Conservation (phyloP, 306 rosid species). For the Prunus padus region DNA sequence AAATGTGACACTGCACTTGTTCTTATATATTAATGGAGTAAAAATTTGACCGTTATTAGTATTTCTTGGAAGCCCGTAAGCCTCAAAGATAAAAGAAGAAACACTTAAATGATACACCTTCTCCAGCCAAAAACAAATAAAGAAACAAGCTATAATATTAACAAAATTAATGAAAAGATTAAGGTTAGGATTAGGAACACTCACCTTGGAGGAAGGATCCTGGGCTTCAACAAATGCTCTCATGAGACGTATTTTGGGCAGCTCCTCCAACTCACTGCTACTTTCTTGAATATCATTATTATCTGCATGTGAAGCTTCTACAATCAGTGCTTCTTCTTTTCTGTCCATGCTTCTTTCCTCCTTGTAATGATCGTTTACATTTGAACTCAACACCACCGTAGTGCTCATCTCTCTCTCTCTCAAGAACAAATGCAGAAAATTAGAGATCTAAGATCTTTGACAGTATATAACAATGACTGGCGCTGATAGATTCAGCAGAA, state of each 20-base stretch:
- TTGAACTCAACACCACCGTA: not conserved
- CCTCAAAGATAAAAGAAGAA: not conserved
- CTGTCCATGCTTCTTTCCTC: not conserved
- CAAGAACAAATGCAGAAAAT: not conserved
- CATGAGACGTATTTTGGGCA: conserved; percentile 17
- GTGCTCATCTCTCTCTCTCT: not conserved
- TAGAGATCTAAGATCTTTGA: too few species aligned
- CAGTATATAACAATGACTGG: too few species aligned
- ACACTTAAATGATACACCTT: not conserved
- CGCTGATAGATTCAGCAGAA: too few species aligned
- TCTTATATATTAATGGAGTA: too few species aligned
- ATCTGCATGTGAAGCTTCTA: not conserved
- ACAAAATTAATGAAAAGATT: not conserved
- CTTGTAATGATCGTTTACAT: too few species aligned
- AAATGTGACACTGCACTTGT: not conserved
- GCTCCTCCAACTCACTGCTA: conserved; percentile 6
- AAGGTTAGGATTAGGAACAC: not conserved
- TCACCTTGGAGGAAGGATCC: conserved; percentile 32
- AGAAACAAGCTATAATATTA: not conserved
- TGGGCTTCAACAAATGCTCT: conserved; percentile 24
- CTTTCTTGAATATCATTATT: not conserved
- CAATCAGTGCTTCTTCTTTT: not conserved
- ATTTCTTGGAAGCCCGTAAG: not conserved
- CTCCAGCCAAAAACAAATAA: not conserved
- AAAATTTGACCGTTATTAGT: not conserved